Evolutionary conservation across 306 rosid species (phyloP).

Genomic region (Acacia crassicarpa): DNA sequence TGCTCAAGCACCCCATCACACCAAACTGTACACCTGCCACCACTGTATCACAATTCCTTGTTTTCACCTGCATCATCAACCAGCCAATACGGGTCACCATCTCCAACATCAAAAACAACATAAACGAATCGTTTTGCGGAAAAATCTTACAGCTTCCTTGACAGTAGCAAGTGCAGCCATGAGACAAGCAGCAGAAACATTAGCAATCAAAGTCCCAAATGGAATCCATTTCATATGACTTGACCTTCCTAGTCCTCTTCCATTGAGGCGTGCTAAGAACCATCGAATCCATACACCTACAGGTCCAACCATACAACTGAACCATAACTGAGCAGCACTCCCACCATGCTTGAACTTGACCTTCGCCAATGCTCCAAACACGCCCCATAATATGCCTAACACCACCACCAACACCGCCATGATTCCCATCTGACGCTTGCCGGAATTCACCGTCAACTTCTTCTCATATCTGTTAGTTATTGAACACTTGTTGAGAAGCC

Average conservation of each 20-base stretch:
- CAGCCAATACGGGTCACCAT: neutral
- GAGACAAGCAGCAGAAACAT: constrained; percentile 58
- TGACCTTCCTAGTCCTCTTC: constrained; percentile 54
- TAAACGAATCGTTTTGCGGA: neutral
- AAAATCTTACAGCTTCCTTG: constrained; percentile 42
- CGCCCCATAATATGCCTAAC: constrained; percentile 41
- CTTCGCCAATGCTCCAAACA: constrained; percentile 32
- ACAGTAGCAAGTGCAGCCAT: constrained; percentile 59
- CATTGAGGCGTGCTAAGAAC: constrained; percentile 69
- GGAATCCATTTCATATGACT: constrained; percentile 57
- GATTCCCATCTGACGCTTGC: constrained; percentile 41
- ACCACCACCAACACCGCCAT: constrained; percentile 37
- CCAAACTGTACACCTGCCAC: constrained; percentile 54
- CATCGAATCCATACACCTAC: constrained; percentile 66
- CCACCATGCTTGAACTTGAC: constrained; percentile 37
- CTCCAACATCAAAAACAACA: neutral
- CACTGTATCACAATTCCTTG: constrained; percentile 41
- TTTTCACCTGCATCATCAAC: constrained; percentile 45
- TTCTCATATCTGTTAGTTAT: constrained; percentile 17
- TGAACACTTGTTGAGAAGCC: constrained; percentile 36
- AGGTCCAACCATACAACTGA: constrained; percentile 67
- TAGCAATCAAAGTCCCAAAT: constrained; percentile 58
- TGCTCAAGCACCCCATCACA: constrained; percentile 62
- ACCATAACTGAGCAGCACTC: constrained; percentile 50
- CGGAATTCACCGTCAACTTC: constrained; percentile 44